phyloP scores from a whole-genome alignment of 768 basidiomycete species.

The Tubosaeta sp. region DNA sequence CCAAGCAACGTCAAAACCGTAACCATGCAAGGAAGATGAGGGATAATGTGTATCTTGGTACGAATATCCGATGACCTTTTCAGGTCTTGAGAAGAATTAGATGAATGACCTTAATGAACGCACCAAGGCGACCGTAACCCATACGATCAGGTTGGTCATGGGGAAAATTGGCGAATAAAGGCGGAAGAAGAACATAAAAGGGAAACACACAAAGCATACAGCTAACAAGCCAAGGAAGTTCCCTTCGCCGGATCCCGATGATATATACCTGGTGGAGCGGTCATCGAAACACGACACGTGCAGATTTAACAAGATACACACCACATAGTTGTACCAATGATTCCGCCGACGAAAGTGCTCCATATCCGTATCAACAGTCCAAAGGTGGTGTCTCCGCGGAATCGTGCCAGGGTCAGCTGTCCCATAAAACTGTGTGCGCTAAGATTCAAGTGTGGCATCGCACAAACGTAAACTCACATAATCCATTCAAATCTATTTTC shows the following conservation, averaged over 20 bases:
- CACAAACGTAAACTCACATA: conserved; percentile 40
- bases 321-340: conserved; percentile 66
- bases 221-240: conserved; percentile 70
- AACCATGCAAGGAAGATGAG: conserved; percentile 49
- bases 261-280: conserved; percentile 55
- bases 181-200: conserved; percentile 65
- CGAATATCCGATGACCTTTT: conserved; percentile 68
- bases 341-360: conserved; percentile 62
- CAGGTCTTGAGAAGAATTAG: not conserved
- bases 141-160: conserved; percentile 67
- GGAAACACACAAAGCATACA: conserved; percentile 63
- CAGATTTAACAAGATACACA: conserved; percentile 26
- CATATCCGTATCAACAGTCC: conserved; percentile 56
- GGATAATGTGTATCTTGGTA: conserved; percentile 56
- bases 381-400: conserved; percentile 72
- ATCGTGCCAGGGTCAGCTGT: conserved; percentile 67
- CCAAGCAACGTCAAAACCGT: conserved; percentile 68
- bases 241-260: conserved; percentile 54
- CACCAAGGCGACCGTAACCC: conserved; percentile 60
- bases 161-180: conserved; percentile 72
- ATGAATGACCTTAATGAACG: conserved; percentile 10
- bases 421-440: conserved; percentile 56
- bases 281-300: not conserved
- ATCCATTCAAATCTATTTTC: conserved; percentile 69
- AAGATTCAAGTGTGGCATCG: not conserved